Evolutionary conservation across 106 monocot genomes (phyloP), one percentile per base, ranked within the genome.

Genomic region (Dendrobium nobile): DNA sequence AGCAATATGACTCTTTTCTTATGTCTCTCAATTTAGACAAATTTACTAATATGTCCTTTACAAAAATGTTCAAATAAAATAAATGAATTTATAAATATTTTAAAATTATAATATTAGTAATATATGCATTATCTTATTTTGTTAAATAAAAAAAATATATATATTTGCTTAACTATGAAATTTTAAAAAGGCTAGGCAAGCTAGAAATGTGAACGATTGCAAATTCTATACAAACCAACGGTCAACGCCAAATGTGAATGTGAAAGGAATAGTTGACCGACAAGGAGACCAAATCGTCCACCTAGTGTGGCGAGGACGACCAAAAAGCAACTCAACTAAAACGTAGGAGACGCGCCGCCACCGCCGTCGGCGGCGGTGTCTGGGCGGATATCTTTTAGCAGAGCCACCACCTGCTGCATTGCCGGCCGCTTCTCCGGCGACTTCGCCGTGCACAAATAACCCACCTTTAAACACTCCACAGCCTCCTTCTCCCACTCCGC

Each of bases 381-480:
- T 0, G 90, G 86, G 9, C 86, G 79, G 16, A 93, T 75, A 75
- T 96, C 96, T 58, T 96, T 96, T 26, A 96, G 59, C 0, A 96
- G 83, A 0, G 93, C 96, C 4, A 96, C 96, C 0, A 96, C 90
- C 81, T 96, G 96, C 76, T 84, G 90, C 92, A 96, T 96, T 0
- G 82, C 82, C 2, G 93, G 96, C 76, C 96, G 77, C 83, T 96
- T 94, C 44, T 82, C 82, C 2, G 89, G 81, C 20, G 79, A 37
- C 27, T 81, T 80, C 0, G 96, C 93, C 1, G 96, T 94, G 77
- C 96, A 96, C 8, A 96, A 83, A 42, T 88, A 96, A 16, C 82
- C 90, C 4, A 96, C 90, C 7, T 85, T 84, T 24, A 96, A 72
- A 7, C 84, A 87, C 81, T 87, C 96, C 17, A 42, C 82, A 78